These are phyloP conservation scores for Yamadazyma friedrichii DNA, from an alignment of 1,139 yeast species.

Conservation along the genomic window DNA sequence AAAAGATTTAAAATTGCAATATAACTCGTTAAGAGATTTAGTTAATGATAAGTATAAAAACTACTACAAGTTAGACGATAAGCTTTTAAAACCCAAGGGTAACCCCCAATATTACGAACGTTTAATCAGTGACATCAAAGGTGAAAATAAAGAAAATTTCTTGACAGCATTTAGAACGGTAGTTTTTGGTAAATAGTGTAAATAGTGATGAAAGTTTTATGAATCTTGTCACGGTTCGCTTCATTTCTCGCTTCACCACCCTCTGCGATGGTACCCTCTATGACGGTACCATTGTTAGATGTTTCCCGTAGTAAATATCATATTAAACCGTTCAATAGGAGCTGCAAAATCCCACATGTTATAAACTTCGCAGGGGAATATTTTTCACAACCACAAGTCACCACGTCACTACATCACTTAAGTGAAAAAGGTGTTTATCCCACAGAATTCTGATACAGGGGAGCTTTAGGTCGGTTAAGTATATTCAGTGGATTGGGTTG, in stretches of 20 bases:
- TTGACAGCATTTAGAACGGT: conserved; percentile 67
- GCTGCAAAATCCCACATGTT: conserved; percentile 1
- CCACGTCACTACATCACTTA: too few relatives aligned
- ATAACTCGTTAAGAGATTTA: conserved; percentile 55
- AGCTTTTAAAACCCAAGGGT: conserved; percentile 73
- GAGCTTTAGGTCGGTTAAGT: too few relatives aligned
- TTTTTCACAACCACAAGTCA: not conserved
- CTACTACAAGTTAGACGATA: conserved; percentile 63
- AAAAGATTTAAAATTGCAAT: conserved; percentile 58
- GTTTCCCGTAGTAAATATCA: too few relatives aligned
- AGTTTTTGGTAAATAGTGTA: conserved; percentile 56
- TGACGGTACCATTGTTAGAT: too few relatives aligned
- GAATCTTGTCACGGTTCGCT: too few relatives aligned
- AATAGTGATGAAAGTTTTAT: not conserved
- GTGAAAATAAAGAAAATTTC: conserved; percentile 70
- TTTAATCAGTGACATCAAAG: conserved; percentile 66
- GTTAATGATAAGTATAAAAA: conserved; percentile 61
- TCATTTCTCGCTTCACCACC: too few relatives aligned
- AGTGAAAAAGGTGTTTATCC: too few relatives aligned
- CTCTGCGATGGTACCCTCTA: too few relatives aligned
- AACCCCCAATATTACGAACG: conserved; percentile 77
- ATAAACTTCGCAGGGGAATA: not conserved
- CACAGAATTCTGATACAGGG: not conserved
- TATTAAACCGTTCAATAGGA: too few relatives aligned
- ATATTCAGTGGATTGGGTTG: too few relatives aligned